Evolutionary conservation across 2,329 filamentous ascomycete species (phyloP).

Genomic region (Didymella pomorum): DNA sequence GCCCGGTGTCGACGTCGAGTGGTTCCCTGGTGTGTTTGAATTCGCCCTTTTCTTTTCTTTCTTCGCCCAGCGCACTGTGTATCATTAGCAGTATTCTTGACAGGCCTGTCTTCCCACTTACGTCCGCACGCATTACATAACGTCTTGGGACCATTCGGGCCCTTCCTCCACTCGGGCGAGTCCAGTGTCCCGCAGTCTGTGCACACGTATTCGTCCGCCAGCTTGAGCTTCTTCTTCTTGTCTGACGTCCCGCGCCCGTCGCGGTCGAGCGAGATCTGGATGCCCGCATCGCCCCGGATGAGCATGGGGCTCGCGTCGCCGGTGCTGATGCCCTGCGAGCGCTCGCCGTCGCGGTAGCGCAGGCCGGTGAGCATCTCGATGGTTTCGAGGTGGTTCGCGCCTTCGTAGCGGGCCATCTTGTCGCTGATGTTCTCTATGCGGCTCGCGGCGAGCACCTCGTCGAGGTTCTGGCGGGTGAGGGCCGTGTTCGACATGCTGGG

Average conservation of each 20-base stretch:
- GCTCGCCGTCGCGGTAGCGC: slow-evolving; percentile 86
- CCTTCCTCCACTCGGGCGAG: slow-evolving; percentile 95
- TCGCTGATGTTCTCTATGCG: slow-evolving; percentile 80
- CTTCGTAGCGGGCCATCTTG: slow-evolving; percentile 85
- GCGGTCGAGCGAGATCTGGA: slow-evolving; percentile 81
- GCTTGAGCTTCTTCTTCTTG: slow-evolving; percentile 86
- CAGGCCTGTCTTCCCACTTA: slow-evolving; percentile 47
- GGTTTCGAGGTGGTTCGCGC: slow-evolving; percentile 75
- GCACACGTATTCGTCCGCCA: slow-evolving; percentile 87
- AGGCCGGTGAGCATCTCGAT: slow-evolving; percentile 94
- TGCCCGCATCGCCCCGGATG: slow-evolving; percentile 85
- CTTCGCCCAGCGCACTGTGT: slow-evolving; percentile 65
- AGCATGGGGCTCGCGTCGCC: slow-evolving; percentile 82
- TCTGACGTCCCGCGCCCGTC: slow-evolving; percentile 73
- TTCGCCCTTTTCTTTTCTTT: slow-evolving; percentile 76
- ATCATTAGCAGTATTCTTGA: not conserved
- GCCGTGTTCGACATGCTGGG: slow-evolving; percentile 69
- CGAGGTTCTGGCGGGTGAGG: slow-evolving; percentile 80
- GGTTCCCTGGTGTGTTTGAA: slow-evolving; percentile 25
- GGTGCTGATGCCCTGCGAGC: slow-evolving; percentile 86
- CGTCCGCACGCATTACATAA: slow-evolving; percentile 95
- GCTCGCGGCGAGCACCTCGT: slow-evolving; percentile 71
- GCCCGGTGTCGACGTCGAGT: slow-evolving; percentile 31
- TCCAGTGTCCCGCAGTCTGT: slow-evolving; percentile 94
- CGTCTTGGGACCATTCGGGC: slow-evolving; percentile 90